These are phyloP conservation scores for Hyaloperonospora brassicae DNA, from an alignment of 352 stramenopile genomes.

Conservation along the genomic window DNA sequence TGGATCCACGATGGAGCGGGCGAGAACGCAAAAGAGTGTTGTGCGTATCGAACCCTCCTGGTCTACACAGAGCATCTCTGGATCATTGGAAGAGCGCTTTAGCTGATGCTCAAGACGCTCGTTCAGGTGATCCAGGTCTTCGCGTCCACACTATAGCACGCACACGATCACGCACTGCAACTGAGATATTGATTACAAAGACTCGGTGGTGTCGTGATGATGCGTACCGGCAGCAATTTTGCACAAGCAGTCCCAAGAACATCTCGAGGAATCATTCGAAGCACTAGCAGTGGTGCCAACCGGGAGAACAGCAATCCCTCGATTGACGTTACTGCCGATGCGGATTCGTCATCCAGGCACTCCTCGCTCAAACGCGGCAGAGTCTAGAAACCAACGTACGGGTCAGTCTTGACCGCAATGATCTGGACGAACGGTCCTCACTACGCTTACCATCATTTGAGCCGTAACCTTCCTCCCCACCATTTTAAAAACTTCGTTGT, in stretches of 20 bases:
- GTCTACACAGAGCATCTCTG: background rate
- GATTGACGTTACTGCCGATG: slow-evolving; percentile 20
- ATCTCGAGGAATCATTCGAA: slow-evolving; percentile 45
- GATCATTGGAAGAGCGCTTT: background rate
- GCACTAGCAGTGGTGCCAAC: slow-evolving; percentile 47
- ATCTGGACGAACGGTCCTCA: background rate
- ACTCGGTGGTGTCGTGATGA: background rate
- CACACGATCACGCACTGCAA: slow-evolving; percentile 9
- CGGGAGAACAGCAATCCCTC: slow-evolving; percentile 54
- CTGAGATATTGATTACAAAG: background rate
- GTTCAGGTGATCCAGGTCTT: slow-evolving; percentile 31
- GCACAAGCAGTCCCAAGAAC: slow-evolving; percentile 10
- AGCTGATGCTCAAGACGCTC: slow-evolving; percentile 18
- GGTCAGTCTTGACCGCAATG: slow-evolving; percentile 4
- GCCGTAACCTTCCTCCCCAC: slow-evolving; percentile 19
- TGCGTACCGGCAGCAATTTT: slow-evolving; percentile 21
- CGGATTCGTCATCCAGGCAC: slow-evolving; percentile 38
- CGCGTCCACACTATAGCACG: slow-evolving; percentile 18
- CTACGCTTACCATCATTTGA: slow-evolving; percentile 35
- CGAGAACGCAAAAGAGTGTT: slow-evolving; percentile 33
- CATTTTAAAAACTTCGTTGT: slow-evolving; percentile 13
- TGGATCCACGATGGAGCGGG: slow-evolving; percentile 40
- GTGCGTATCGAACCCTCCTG: slow-evolving; percentile 3
- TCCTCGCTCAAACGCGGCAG: slow-evolving; percentile 38
- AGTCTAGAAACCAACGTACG: slow-evolving; percentile 15